A percentile compares a stretch with the other conserved stretches of the same genome.
phyloP scores from a whole-genome alignment of 1,284 basidiomycete species.

The Termitomyces sp. region DNA sequence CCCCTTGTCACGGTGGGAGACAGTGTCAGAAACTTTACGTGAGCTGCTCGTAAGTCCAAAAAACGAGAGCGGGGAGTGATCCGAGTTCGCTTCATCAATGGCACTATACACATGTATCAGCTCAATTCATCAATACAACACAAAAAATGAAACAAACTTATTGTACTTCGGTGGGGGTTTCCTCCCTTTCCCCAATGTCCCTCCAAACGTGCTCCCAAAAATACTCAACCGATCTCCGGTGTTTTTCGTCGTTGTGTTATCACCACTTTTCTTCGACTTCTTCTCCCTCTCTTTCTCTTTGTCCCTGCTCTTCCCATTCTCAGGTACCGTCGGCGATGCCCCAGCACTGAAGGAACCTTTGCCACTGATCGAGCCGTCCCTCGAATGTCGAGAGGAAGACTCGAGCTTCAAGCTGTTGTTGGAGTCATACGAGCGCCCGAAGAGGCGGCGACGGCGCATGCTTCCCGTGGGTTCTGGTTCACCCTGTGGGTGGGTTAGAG shows the following conservation, averaged over 20 bases:
- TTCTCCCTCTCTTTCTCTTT: constrained; percentile 21
- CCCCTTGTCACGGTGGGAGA: neutral
- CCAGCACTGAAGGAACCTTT: neutral
- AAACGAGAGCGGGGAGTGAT: constrained; percentile 16
- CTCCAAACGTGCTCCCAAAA: constrained; percentile 61
- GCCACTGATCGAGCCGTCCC: constrained; percentile 17
- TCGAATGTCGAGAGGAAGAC: constrained; percentile 25
- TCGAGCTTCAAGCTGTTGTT: constrained; percentile 34
- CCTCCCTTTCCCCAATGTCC: constrained; percentile 57
- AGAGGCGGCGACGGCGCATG: constrained; percentile 48
- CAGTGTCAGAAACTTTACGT: constrained; percentile 28
- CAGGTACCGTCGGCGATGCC: constrained; percentile 7
- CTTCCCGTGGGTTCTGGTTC: constrained; percentile 37
- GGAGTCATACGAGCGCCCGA: constrained; percentile 56
- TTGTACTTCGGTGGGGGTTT: constrained; percentile 78
- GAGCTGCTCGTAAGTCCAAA: constrained; percentile 40
- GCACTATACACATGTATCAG: constrained; percentile 9
- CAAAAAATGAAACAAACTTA: constrained; percentile 36
- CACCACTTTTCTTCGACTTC: constrained; percentile 44
- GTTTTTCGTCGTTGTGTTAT: constrained; percentile 36
- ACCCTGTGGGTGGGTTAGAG: constrained; percentile 33
- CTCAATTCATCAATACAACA: neutral
- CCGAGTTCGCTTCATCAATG: constrained; percentile 18
- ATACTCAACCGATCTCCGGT: constrained; percentile 64
- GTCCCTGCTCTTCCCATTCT: constrained; percentile 20